Evolutionary conservation across 257 asterid species (phyloP), one percentile per base, ranked within the genome.

Genomic region (Galeopsis tetrahit): DNA sequence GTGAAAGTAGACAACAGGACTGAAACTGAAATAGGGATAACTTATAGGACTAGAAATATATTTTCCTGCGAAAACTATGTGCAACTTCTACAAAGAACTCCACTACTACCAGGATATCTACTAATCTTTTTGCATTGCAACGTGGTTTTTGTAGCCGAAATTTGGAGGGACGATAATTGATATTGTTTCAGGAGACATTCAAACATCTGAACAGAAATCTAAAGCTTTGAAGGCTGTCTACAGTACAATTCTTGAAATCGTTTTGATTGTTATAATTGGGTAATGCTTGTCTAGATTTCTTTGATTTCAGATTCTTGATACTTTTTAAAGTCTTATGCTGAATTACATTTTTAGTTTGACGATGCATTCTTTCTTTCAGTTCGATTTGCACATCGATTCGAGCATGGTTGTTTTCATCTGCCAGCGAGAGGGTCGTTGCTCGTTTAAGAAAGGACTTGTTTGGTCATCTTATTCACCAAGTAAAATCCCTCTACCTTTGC

Each of bases 161-260:
- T 89, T 87, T 73, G 95, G 95, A 72, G 96, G 96, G 66, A 78
- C 72, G 72, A 86, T 90, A 56, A 90, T 90, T 74, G 96, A 90
- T 76, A 86, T 90, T 48, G 96, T 90, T 36, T 90, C 96, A 17
- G 79, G 95, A 70, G 92, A 88, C 61, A 76, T 64, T 55, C 72
- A 78, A 49, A 84, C 96, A 39, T 82, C 84, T 8, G 89, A 90
- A 81, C 86, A 86, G 86, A 86, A 86, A 74, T 76, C 89, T 36
- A 73, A 74, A 79, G 96, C 96, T 84, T 70, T 84, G 83, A 77
- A 70, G 40, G 95, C 83, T 5, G 90, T 90, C 77, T 81, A 83
- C 53, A 83, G 73, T 77, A 90, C 92, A 7, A 82, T 90, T 64
- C 81, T 90, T 15, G 82, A 73, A 40, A 86, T 90, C 59, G 78